Evolutionary conservation across 768 basidiomycete species (phyloP), one percentile per base, ranked within the genome.

Genomic region (Mycena amicta): DNA sequence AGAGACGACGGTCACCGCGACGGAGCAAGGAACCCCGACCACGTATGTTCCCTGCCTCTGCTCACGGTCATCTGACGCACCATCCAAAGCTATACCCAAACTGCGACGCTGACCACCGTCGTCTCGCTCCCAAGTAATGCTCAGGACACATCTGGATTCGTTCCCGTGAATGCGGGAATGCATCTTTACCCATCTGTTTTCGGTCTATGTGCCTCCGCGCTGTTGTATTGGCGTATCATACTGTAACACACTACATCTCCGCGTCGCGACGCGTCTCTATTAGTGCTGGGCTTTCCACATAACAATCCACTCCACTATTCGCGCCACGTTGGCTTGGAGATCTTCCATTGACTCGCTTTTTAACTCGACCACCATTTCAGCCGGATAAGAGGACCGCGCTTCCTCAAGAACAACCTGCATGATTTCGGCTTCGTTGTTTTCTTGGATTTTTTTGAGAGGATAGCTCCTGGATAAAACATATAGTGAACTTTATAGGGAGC

Each of bases 381-480:
- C 68, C 0, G 88, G 82, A 71, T 98, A 99, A 0, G 93, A 92
- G 37, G 86, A 85, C 43, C 86, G 80, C 3, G 96, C 95, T 71
- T 99, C 97, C 29, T 92, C 89, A 12, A 90, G 76, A 33, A 97
- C 87, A 51, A 95, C 86, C 68, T 92, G 81, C 95, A 98, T 97
- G 68, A 99, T 98, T 76, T 99, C 97, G 13, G 95, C 95, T 68
- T 95, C 90, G 72, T 98, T 95, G 72, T 99, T 99, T 74, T 99
- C 97, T 70, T 95, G 91, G 4, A 99, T 93, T 75, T 99, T 99
- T 71, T 92, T 92, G 50, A 95, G 72, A 1, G 90, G 77, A 70
- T 98, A 98, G 8, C 84, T 83, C 60, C 95, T 98, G 71, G 31
- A 33, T 40, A 8, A n/a, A n/a, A n/a, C n/a, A n/a, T n/a, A n/a